A percentile compares a stretch with the other conserved stretches of the same genome.
Conservation (phyloP, 495 filamentous ascomycete genomes). For the Penicillium coffeae region DNA sequence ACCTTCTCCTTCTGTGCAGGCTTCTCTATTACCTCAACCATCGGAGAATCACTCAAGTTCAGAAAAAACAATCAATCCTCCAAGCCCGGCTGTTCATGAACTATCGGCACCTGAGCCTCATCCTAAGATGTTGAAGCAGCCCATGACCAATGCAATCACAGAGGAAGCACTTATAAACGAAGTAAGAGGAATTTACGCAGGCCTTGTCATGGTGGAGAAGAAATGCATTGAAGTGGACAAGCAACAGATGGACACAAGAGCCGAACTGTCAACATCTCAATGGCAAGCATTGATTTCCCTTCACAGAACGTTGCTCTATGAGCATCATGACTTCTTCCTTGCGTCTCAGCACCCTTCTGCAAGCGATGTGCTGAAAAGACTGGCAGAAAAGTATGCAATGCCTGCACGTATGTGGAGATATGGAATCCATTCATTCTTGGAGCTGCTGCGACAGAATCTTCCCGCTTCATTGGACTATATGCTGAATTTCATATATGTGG, state of each 20-base stretch:
- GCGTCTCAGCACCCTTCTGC: constrained; percentile 73
- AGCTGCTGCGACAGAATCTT: constrained; percentile 64
- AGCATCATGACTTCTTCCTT: constrained; percentile 80
- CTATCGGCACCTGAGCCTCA: background rate
- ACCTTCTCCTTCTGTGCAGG: background rate
- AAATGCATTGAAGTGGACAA: constrained; percentile 73
- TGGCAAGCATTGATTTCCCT: constrained; percentile 72
- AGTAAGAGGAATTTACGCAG: constrained; percentile 72
- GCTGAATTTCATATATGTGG: constrained; percentile 75
- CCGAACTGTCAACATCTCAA: constrained; percentile 54
- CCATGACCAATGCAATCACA: constrained; percentile 65
- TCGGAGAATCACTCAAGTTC: background rate
- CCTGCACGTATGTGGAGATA: constrained; percentile 82
- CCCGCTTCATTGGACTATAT: constrained; percentile 73
- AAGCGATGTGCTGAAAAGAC: constrained; percentile 47
- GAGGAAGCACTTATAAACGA: constrained; percentile 66
- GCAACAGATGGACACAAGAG: constrained; percentile 44
- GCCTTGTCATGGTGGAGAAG: constrained; percentile 72
- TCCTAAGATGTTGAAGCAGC: constrained; percentile 45
- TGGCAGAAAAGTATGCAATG: constrained; percentile 73
- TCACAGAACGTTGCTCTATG: constrained; percentile 68
- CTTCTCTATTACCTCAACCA: background rate
- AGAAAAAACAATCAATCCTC: background rate
- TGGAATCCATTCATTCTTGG: constrained; percentile 75
- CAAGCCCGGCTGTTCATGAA: background rate